phyloP scores from a whole-genome alignment of 2,329 filamentous ascomycete species.

The Cercospora zeina region DNA sequence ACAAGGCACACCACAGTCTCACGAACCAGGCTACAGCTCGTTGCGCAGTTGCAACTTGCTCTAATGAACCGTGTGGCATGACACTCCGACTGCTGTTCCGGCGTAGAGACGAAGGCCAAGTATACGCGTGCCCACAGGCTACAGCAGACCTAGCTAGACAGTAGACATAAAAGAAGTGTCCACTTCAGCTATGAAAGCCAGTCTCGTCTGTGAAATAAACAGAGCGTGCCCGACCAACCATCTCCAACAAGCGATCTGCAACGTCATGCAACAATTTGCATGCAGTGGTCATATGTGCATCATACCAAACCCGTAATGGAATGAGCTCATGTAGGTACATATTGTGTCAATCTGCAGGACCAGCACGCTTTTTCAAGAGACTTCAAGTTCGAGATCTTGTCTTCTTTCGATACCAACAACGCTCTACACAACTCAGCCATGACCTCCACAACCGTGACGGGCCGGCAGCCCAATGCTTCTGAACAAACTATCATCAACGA shows the following conservation, averaged over 20 bases:
- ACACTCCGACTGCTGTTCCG: too few relatives aligned
- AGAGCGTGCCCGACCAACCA: neutral
- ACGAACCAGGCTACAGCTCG: too few relatives aligned
- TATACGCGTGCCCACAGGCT: too few relatives aligned
- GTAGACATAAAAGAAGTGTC: too few relatives aligned
- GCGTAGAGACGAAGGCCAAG: too few relatives aligned
- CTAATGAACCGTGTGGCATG: neutral
- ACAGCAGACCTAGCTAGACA: too few relatives aligned
- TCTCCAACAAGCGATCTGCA: neutral
- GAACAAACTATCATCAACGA: conserved; percentile 33
- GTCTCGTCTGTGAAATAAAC: neutral
- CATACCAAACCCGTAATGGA: neutral
- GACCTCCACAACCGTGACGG: conserved; percentile 16
- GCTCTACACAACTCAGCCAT: neutral
- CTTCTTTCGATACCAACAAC: neutral
- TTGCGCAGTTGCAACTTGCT: neutral
- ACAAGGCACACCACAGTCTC: too few relatives aligned
- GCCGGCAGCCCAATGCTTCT: conserved; percentile 24
- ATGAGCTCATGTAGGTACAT: neutral
- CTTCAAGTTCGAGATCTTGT: neutral
- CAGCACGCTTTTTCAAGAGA: neutral
- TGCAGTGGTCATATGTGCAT: conserved; percentile 6
- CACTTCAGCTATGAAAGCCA: too few relatives aligned
- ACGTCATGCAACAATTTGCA: neutral
- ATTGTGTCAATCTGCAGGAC: neutral